Conservation (phyloP, 2,329 filamentous ascomycete species). For the Arthrobotrys megalospora region DNA sequence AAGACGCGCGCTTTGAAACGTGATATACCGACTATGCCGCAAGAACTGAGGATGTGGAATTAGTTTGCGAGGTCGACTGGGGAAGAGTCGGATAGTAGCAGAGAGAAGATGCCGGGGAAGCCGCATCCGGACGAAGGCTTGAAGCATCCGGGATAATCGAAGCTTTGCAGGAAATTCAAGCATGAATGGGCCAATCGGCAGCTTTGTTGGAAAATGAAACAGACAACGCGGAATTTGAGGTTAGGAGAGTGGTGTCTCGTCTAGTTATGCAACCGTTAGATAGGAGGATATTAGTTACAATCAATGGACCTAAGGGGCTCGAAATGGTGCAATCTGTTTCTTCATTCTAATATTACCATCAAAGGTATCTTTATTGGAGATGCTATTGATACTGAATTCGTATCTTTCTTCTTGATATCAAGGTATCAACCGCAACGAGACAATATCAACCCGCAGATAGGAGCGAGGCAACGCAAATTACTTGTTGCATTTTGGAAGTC, state of each 20-base stretch:
- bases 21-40: neutral
- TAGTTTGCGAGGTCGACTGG: neutral
- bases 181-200: neutral
- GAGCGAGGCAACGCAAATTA: neutral
- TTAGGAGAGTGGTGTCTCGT: too few relatives aligned
- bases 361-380: too few relatives aligned
- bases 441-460: too few relatives aligned
- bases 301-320: too few relatives aligned
- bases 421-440: too few relatives aligned
- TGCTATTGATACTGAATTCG: too few relatives aligned
- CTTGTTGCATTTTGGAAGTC: neutral
- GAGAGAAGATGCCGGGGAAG: conserved; percentile 9
- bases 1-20: neutral
- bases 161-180: neutral
- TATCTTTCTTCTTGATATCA: too few relatives aligned
- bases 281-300: too few relatives aligned
- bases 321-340: too few relatives aligned
- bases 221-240: neutral
- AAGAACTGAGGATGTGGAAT: neutral
- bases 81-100: neutral
- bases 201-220: conserved; percentile 8
- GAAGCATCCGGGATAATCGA: neutral
- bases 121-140: conserved; percentile 34
- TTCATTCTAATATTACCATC: too few relatives aligned
- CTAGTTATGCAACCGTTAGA: too few relatives aligned